Conservation (phyloP, 352 stramenopile genomes). For the Phytophthora cactorum region DNA sequence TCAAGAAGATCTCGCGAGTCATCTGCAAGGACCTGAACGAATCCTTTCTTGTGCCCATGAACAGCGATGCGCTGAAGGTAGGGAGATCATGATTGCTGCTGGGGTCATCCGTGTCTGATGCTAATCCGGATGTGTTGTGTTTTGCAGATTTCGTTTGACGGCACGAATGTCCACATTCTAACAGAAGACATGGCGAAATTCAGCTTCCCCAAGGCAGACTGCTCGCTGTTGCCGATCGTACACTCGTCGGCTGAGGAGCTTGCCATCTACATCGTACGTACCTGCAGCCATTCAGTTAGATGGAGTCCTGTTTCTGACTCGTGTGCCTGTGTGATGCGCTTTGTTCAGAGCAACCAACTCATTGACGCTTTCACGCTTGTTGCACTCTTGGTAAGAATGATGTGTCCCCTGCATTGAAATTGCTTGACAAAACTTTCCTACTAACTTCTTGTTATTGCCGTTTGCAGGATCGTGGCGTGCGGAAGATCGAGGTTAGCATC, state of each 20-base stretch:
- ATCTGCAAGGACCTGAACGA: constrained; percentile 98
- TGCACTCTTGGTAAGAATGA: constrained; percentile 59
- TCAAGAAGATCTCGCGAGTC: constrained; percentile 95
- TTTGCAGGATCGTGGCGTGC: constrained; percentile 70
- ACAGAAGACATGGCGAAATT: constrained; percentile 97
- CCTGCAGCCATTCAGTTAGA: neutral
- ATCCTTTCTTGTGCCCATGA: constrained; percentile 96
- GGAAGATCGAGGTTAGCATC: constrained; percentile 95
- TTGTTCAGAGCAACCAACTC: constrained; percentile 82
- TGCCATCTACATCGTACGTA: constrained; percentile 93
- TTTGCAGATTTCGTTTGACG: constrained; percentile 81
- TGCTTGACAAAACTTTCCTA: neutral
- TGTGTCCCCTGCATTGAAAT: neutral
- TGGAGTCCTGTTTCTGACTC: neutral
- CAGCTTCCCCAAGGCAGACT: constrained; percentile 95
- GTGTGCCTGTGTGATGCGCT: constrained; percentile 1
- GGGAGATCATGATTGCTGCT: neutral
- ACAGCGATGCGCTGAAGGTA: constrained; percentile 93
- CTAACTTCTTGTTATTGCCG: neutral
- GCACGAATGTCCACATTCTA: constrained; percentile 88
- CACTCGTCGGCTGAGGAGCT: constrained; percentile 98
- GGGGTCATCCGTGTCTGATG: neutral
- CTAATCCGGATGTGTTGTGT: constrained; percentile 1
- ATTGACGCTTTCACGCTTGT: constrained; percentile 85
- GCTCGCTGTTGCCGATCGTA: constrained; percentile 95